Evolutionary conservation across 1,284 basidiomycete genomes (phyloP), one percentile per base, ranked within the genome.

Genomic region (Pascua sp.): DNA sequence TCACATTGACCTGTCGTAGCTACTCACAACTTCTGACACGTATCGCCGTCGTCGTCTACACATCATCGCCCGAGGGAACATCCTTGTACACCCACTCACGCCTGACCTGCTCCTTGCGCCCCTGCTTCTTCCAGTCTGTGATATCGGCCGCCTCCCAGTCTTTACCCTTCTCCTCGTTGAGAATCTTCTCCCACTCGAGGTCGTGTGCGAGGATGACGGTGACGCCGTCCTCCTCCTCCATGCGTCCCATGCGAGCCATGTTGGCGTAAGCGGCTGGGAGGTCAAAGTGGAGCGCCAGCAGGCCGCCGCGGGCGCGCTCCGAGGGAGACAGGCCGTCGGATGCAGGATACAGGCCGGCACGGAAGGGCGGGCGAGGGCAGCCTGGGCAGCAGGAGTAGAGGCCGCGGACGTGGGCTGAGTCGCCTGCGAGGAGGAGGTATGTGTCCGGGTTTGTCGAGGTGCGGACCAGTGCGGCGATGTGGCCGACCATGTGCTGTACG

Each of bases 151-250:
- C 49, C 49, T 60, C 57, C 61, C 61, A 62, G n/a, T 60, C 55
- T 42, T 52, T 24, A 24, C 57, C 57, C 12, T 51, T 41, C 46
- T 59, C 50, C 2, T 15, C 18, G 18, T 58, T 36, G 9, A 62
- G 49, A 16, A 62, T 55, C 41, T 47, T 55, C 58, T 62, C 47
- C 57, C 57, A 62, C 49, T 62, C 61, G 39, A 62, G 24, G 24
- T 62, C 61, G 51, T 62, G 61, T 13, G 51, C 61, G 13, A 62
- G 55, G 5, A 62, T 43, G 38, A 60, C 57, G 3, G 45, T 42
- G 2, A 62, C 55, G n/a, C 42, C 43, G 40, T 59, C 55, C 49
- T 62, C 61, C 47, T 62, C 52, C 55, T 62, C 61, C 61, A 62
- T 62, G 38, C 61, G 49, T 0, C 54, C 57, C 57, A 62, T 62